Percentiles rank a stretch among this genome's conserved stretches.
Conservation (phyloP, 2,329 filamentous ascomycete species). For the Xylariaceae sp. region DNA sequence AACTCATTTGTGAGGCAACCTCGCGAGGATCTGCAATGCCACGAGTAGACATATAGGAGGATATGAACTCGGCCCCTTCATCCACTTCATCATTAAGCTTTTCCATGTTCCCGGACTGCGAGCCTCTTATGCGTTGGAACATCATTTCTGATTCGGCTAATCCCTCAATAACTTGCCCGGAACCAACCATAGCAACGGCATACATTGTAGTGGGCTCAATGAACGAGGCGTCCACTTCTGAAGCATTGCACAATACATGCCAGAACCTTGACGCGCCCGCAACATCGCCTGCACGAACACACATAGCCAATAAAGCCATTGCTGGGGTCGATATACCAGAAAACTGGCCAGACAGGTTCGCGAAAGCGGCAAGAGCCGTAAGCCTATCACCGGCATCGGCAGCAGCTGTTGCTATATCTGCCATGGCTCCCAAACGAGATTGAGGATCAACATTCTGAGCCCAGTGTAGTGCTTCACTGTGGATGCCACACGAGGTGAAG, state of each 20-base stretch:
- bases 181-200: conserved; percentile 78
- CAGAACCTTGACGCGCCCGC: conserved; percentile 75
- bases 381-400: conserved; percentile 73
- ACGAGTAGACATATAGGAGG: conserved; percentile 54
- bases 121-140: conserved; percentile 76
- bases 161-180: conserved; percentile 78
- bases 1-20: conserved; percentile 42
- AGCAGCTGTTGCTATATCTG: conserved; percentile 68
- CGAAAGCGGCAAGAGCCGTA: conserved; percentile 64
- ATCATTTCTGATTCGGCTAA: conserved; percentile 75
- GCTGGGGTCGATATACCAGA: conserved; percentile 54
- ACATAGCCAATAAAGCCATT: conserved; percentile 80
- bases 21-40: conserved; percentile 52
- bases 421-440: conserved; percentile 60
- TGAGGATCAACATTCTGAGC: conserved; percentile 60
- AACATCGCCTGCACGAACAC: conserved; percentile 77
- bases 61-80: conserved; percentile 71
- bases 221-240: conserved; percentile 59
- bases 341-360: conserved; percentile 49
- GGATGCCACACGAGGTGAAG: conserved; percentile 65
- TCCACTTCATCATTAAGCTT: conserved; percentile 77
- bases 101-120: conserved; percentile 43
- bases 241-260: conserved; percentile 62
- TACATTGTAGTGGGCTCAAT: conserved; percentile 92
- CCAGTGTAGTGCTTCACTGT: conserved; percentile 69